Base-by-base conservation (phyloP, 2,329 filamentous ascomycete species). In the Botrytis aclada region DNA sequence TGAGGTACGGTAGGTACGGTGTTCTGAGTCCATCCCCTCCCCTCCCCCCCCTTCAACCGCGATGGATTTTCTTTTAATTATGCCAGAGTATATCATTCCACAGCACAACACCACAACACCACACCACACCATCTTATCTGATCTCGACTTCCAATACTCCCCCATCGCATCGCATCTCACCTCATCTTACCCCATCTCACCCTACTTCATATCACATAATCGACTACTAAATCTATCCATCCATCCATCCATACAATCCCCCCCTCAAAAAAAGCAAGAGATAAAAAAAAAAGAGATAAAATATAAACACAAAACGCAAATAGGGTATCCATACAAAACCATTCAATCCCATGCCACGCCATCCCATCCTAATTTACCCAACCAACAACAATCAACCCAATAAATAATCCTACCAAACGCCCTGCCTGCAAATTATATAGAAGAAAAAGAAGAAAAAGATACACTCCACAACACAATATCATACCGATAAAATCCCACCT, bases 261-360 rank as follows among this genome's bases (percentile, higher is more conserved):
- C 12, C 9, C 37, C 20, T 37, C 12, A 18, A 41, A 16, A 8
- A n/a, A n/a, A 29, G n/a, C n/a, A n/a, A n/a, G n/a, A 16, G 22
- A 39, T 5, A 39, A 22, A 29, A 39, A 37, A 47, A 4, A 22
- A 0, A 43, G 12, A 25, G 2, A 51, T n/a, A n/a, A 54, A 9
- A 18, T n/a, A 29, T 29, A 54, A 20, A 39, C 45, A 39, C 16
- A 41, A 56, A 69, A 20, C n/a, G 34, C 65, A 56, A 67, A 67
- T 12, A 56, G 65, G 65, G 65, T 69, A 69, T 69, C 47, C 65
- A 37, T 45, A 14, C 39, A 62, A 62, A 62, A 62, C 9, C 58
- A 37, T 7, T 1, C 58, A 32, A 62, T 1, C 6, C 58, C 34
- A 61, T 61, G n/a, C n/a, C n/a, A 16, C 16, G 1, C 58, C 58